Conservation (phyloP, 2,329 filamentous ascomycete species). For the Arthrobotrys entomopaga region DNA sequence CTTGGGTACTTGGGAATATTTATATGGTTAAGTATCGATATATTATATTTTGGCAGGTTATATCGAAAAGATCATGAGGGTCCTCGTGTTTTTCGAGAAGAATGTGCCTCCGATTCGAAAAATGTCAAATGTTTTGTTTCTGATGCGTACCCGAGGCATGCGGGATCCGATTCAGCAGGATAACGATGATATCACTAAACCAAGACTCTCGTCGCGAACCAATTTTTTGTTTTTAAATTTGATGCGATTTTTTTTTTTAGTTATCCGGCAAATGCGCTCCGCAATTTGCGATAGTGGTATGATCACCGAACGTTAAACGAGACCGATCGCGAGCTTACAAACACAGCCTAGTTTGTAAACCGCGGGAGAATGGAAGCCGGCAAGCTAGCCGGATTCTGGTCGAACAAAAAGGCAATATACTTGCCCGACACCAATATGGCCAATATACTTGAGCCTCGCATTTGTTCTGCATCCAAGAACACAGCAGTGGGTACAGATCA, state of each 20-base stretch:
- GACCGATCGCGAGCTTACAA: slow-evolving; percentile 5
- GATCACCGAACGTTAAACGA: slow-evolving; percentile 32
- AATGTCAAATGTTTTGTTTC: no score
- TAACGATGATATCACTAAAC: not conserved
- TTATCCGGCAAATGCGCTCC: slow-evolving; percentile 16
- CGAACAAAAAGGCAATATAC: not conserved
- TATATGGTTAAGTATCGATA: no score
- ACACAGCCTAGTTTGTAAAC: slow-evolving; percentile 5
- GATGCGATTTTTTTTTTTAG: not conserved
- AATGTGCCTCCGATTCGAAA: no score
- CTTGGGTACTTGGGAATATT: no score
- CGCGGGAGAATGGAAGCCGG: slow-evolving; percentile 23
- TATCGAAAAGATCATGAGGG: no score
- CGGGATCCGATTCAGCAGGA: no score
- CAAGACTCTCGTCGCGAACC: not conserved
- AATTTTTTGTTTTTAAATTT: not conserved
- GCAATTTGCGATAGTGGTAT: slow-evolving; percentile 19
- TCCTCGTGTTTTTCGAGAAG: no score
- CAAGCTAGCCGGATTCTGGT: slow-evolving; percentile 8
- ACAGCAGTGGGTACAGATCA: slow-evolving; percentile 27
- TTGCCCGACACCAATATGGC: no score
- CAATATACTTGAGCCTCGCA: slow-evolving; percentile 30
- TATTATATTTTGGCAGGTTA: no score
- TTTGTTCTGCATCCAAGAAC: slow-evolving; percentile 22
- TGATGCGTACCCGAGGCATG: no score